Evolutionary conservation across 2,329 filamentous ascomycete species (phyloP), one percentile per base, ranked within the genome.

Genomic region (Aspergillus pseudoglaucus): DNA sequence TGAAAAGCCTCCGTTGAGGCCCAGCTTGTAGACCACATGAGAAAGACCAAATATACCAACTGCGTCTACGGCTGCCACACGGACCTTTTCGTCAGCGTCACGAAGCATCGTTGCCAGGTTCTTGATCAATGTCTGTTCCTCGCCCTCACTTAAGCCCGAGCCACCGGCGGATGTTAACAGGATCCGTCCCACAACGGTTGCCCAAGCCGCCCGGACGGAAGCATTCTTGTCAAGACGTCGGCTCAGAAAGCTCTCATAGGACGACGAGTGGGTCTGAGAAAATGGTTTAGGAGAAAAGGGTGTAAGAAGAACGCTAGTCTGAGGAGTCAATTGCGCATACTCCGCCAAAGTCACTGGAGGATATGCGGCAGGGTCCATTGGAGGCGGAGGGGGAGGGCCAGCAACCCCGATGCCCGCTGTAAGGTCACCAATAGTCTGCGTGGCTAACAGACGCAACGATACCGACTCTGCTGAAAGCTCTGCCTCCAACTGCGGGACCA

Each of bases 401-500:
- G 90, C 89, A 51, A 91, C 88, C 44, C 91, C 91, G 64, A 97
- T 94, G 5, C 91, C 91, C 37, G 91, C 85, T 22, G 94, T 86
- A 76, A 98, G 90, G 63, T 97, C 91, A 46, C 94, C 93, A 35
- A 98, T 81, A 0, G 93, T 95, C 67, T 97, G 89, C 0, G 91
- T 95, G 2, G 91, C 91, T 48, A 98, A 78, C 50, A 88, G 79
- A 46, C 93, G 87, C 47, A 98, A 74, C 57, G 93, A 84, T 3
- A 90, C 78, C 51, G 94, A 94, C 63, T 98, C 93, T 0, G 90
- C 90, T 3, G 85, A 87, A 45, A 98, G 75, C 71, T 98, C 93
- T 30, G 89, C 87, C 63, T 97, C 91, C 35, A 98, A 76, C 66
- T 96, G 90, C 3, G 90, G 90, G 45, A 98, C 85, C 10, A 98